Base-by-base conservation (phyloP, 176 grass and related monocot species). In the Cymbopogon citratus region DNA sequence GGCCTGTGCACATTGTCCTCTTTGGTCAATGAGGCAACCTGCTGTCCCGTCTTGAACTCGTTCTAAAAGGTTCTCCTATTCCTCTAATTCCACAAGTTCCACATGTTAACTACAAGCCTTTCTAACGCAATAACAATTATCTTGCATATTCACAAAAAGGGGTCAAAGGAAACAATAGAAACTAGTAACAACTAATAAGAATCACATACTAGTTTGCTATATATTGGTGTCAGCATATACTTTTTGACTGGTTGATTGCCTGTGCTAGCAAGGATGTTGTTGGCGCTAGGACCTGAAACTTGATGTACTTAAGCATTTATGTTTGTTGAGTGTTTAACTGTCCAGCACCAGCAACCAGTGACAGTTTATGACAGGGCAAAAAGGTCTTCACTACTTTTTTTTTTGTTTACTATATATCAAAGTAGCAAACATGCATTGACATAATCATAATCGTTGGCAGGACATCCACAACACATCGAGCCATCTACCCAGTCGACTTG, bases 361-460 rank as follows among this genome's bases (percentile, higher is more conserved):
- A 34, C n/a, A 77, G 0, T 70, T 41, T 56, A n/a, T 27, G 65
- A 52, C 36, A 31, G 1, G 1, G 34, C 13, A 29, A 77, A 79
- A 80, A 3, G 26, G 11, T 11, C 4, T 62, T 2, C 54, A 12
- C 74, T 75, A 25, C 57, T 27, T 70, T 56, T 6, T 73, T 43
- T 66, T 27, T 61, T 43, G 2, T 66, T 41, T 65, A 39, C 45
- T 49, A 64, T 76, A 65, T 61, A 67, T 86, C 19, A 80, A n/a
- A 39, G 5, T 34, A 39, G 5, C 45, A 91, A 60, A 45, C 8
- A 78, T 72, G 27, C 66, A 10, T 66, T 91, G 34, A 87, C 38
- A 56, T 25, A 76, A 54, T 66, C 45, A 63, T 59, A 60, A 85
- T 40, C 82, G 18, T 67, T 86, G 74, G 75, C 88, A 90, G 88